Conservation (phyloP, 176 grass and related monocot genomes). For the Areca catechu region DNA sequence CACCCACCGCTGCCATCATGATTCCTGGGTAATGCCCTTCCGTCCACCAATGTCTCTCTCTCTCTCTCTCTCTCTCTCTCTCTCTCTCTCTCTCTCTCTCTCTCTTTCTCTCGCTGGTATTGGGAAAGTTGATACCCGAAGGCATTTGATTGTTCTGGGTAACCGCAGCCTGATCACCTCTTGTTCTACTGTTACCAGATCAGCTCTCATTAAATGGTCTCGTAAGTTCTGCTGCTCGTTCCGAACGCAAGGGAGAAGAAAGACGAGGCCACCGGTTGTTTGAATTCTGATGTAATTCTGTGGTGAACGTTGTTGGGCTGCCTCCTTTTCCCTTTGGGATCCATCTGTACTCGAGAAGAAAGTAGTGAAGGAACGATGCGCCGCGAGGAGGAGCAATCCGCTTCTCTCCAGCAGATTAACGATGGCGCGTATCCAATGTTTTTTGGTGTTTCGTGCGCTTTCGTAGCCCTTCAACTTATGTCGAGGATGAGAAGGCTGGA, state of each 20-base stretch:
- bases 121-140: not conserved
- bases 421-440: slow-evolving; percentile 13
- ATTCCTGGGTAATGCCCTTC: not conserved
- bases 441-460: slow-evolving; percentile 52
- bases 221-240: not conserved
- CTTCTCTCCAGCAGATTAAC: too few species aligned
- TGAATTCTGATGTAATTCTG: too few species aligned
- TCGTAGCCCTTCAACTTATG: slow-evolving; percentile 30
- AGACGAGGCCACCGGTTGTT: not conserved
- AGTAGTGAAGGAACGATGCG: not conserved
- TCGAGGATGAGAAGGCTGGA: slow-evolving; percentile 18
- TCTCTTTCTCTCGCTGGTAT: not conserved
- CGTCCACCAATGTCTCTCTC: too few species aligned
- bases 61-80: too few species aligned
- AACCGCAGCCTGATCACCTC: not conserved
- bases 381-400: not conserved
- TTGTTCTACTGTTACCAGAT: too few species aligned
- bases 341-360: too few species aligned
- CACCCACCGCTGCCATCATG: not conserved
- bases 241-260: not conserved
- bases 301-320: too few species aligned
- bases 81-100: slow-evolving; percentile 1
- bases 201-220: not conserved
- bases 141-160: too few species aligned
- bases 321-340: too few species aligned